Conservation (phyloP, 306 rosid species). For the Vigna trinervia region DNA sequence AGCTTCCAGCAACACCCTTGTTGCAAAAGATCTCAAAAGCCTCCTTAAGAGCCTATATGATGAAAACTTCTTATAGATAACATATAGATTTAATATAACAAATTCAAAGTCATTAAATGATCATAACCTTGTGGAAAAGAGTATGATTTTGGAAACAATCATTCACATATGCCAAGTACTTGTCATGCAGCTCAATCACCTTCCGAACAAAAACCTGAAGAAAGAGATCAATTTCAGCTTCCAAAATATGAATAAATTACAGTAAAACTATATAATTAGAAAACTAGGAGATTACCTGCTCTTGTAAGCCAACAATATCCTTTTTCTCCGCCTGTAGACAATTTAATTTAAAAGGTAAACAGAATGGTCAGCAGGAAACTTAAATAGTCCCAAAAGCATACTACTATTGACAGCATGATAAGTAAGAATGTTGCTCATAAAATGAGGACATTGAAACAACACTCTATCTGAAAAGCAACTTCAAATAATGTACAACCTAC, state of each 20-base stretch:
- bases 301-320: slow-evolving; percentile 80
- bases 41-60: slow-evolving; percentile 82
- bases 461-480: slow-evolving; percentile 10
- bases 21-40: slow-evolving; percentile 95
- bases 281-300: slow-evolving; percentile 60
- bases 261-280: neutral
- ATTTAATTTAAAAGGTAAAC: slow-evolving; percentile 30
- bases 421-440: neutral
- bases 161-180: slow-evolving; percentile 79
- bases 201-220: slow-evolving; percentile 86
- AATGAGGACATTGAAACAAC: slow-evolving; percentile 20
- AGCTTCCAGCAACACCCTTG: slow-evolving; percentile 87
- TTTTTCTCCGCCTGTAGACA: slow-evolving; percentile 78
- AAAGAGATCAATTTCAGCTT: slow-evolving; percentile 49
- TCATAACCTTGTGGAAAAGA: slow-evolving; percentile 89
- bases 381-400: slow-evolving; percentile 24
- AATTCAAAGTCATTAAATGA: slow-evolving; percentile 30
- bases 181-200: slow-evolving; percentile 92
- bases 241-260: neutral
- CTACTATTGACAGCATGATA: slow-evolving; percentile 17
- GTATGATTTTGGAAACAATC: slow-evolving; percentile 87
- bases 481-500: slow-evolving; percentile 15
- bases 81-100: slow-evolving; percentile 14
- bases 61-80: slow-evolving; percentile 33
- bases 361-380: slow-evolving; percentile 43